These are phyloP conservation scores for Paraurostyla sp. DNA, from an alignment of 73 alveolate genomes.

Conservation along the genomic window DNA sequence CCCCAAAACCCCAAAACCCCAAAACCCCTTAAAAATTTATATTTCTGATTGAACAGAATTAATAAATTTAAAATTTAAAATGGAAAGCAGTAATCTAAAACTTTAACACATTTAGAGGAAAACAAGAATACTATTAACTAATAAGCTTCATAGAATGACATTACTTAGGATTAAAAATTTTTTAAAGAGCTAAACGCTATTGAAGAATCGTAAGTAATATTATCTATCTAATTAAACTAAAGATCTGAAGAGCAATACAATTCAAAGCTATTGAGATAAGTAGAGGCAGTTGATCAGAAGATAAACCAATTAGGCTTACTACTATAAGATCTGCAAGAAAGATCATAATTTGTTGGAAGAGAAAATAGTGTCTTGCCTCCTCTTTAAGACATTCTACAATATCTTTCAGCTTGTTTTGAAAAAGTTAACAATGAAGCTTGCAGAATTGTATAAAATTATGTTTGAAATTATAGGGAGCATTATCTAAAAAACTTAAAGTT, in stretches of 20 bases:
- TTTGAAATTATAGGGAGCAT: constrained; percentile 59
- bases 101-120: too few species aligned
- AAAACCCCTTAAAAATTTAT: too few species aligned
- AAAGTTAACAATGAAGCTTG: constrained; percentile 76
- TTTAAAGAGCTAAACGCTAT: too few species aligned
- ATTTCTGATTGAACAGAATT: too few species aligned
- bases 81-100: too few species aligned
- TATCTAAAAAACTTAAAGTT: constrained; percentile 44
- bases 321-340: constrained; percentile 20
- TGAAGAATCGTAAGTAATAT: too few species aligned
- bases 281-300: constrained; percentile 44
- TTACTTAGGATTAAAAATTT: too few species aligned
- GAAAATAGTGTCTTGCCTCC: constrained; percentile 72
- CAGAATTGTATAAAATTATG: constrained; percentile 50
- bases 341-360: constrained; percentile 60
- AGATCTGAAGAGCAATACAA: constrained; percentile 17
- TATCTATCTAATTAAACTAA: too few species aligned
- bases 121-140: too few species aligned
- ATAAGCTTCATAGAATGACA: too few species aligned
- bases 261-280: constrained; percentile 11
- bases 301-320: not conserved
- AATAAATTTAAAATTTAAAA: too few species aligned
- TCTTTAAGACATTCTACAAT: constrained; percentile 61
- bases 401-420: constrained; percentile 66
- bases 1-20: too few species aligned